Evolutionary conservation across 2,329 filamentous ascomycete genomes (phyloP), one percentile per base, ranked within the genome.

Genomic region (Ophiocordyceps unilateralis): DNA sequence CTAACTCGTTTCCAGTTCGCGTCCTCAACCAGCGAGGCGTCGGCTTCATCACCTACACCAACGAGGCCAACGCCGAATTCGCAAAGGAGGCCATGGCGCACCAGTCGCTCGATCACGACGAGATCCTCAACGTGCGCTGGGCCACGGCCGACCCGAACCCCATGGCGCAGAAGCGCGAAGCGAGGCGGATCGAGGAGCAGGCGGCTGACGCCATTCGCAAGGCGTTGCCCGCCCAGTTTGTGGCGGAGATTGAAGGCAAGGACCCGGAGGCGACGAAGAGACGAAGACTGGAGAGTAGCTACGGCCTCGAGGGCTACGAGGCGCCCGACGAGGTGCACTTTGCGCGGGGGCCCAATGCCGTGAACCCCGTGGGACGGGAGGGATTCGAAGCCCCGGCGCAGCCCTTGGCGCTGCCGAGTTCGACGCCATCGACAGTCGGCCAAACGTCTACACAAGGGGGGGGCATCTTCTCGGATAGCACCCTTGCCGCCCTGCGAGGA

Each of bases 101-200:
- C 57, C 91, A 98, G 63, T 77, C 78, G 1, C 68, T 98, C 23
- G 91, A 98, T 54, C 82, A 96, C 59, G 81, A 78, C 48, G 91
- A 98, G 63, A 80, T 95, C 20, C 66, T 98, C 22, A 98, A 98
- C 60, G 88, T 98, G 40, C 74, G 93, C 48, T 98, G 91, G 91
- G 91, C 91, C 37, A 98, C 91, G 0, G 83, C 86, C 7, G 91
- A 98, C 57, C 91, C 91, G 1, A 98, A 98, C 52, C 91, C 91
- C 0, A 80, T 91, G 68, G 87, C 89, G 2, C 86, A 94, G 59
- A 93, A 93, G 49, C 74, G 93, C 46, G 91, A 98, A 62, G 89
- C 83, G 3, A 72, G 82, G 34, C 73, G 81, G 36, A 81, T 98
- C 46, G 91, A 98, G 58, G 91, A 98, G 57, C 91, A 98, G 59